phyloP scores from a whole-genome alignment of 495 filamentous ascomycete species.

The Tricharina praecox region DNA sequence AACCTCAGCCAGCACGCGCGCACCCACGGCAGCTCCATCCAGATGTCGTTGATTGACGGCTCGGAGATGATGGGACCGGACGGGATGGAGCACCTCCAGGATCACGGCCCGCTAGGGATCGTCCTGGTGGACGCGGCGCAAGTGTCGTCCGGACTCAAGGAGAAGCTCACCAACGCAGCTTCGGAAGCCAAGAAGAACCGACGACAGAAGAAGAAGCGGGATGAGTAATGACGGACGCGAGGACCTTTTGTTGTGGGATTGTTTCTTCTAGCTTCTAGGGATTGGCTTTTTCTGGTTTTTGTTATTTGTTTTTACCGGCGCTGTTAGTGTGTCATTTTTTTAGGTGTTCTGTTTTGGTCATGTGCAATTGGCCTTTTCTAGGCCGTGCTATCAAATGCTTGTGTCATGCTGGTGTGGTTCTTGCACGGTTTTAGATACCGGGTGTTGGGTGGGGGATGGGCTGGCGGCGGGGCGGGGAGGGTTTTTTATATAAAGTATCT shows the following conservation, averaged over 20 bases:
- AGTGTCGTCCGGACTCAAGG: slow-evolving; percentile 21
- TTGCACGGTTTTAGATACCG: neutral
- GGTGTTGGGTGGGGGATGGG: neutral
- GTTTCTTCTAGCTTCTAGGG: neutral
- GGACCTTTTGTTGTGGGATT: neutral
- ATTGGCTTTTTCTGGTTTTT: neutral
- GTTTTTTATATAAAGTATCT: too few relatives aligned
- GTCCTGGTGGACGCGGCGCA: slow-evolving; percentile 22
- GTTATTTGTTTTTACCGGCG: neutral
- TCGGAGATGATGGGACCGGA: slow-evolving; percentile 33
- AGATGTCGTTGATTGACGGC: slow-evolving; percentile 68
- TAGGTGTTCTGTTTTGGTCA: neutral
- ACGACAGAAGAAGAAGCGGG: slow-evolving; percentile 23
- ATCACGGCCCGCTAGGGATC: slow-evolving; percentile 21
- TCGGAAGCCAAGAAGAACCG: slow-evolving; percentile 24
- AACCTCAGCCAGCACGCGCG: slow-evolving; percentile 92
- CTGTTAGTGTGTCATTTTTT: neutral
- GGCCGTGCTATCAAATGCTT: neutral
- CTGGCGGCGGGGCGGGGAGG: too few relatives aligned
- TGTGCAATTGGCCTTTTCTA: neutral
- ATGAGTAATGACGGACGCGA: slow-evolving; percentile 15
- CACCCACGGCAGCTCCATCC: slow-evolving; percentile 78
- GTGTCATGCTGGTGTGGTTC: neutral
- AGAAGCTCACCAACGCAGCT: slow-evolving; percentile 18
- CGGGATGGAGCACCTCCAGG: slow-evolving; percentile 12